These are phyloP conservation scores for Solanum neorickii DNA, from an alignment of 257 asterid species.

Conservation along the genomic window DNA sequence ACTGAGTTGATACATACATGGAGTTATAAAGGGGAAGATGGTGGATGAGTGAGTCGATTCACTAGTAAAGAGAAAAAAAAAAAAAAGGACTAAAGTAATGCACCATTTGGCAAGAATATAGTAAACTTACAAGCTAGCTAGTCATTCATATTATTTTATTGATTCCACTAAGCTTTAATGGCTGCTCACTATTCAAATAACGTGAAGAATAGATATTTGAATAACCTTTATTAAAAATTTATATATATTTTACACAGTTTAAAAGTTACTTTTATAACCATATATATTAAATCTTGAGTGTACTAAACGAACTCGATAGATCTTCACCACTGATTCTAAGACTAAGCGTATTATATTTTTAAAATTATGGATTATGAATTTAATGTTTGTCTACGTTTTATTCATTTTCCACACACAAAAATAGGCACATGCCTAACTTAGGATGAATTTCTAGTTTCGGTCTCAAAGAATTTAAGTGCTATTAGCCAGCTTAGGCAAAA, in stretches of 20 bases:
- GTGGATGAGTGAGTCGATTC: conserved; percentile 23
- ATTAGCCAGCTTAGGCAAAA: no score
- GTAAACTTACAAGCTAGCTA: background rate
- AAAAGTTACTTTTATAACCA: background rate
- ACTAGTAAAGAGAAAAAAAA: background rate
- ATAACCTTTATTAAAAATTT: background rate
- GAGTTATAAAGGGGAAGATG: background rate
- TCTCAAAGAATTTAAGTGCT: background rate
- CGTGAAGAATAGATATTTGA: background rate
- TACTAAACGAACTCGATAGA: no score
- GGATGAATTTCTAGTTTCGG: background rate
- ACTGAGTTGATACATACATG: conserved; percentile 7
- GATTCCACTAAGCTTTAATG: background rate
- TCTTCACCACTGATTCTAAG: no score
- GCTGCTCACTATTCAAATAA: background rate
- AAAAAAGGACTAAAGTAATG: conserved; percentile 9
- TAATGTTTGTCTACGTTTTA: background rate
- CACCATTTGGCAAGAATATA: background rate
- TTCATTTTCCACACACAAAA: background rate
- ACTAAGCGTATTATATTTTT: no score
- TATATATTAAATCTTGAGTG: no score
- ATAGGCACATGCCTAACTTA: background rate
- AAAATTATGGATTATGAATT: background rate
- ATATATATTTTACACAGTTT: no score
- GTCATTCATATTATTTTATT: background rate